These are phyloP conservation scores for Saccharum spontaneum DNA, from an alignment of 176 grass and related monocot species.

Conservation along the genomic window DNA sequence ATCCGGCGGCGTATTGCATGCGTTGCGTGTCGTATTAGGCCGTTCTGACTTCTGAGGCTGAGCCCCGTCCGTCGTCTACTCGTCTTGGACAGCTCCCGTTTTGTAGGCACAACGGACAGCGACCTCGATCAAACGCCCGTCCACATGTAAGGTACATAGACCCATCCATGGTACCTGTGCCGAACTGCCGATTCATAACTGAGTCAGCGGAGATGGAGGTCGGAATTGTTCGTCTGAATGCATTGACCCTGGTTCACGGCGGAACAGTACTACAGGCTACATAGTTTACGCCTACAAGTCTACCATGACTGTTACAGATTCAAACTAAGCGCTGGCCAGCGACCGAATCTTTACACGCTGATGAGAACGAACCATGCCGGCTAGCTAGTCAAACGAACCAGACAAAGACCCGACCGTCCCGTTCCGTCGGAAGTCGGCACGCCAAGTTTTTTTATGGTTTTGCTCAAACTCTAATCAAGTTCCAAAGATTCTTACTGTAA, in stretches of 20 bases:
- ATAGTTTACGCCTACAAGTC: neutral
- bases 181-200: neutral
- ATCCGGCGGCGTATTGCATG: neutral
- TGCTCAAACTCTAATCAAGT: neutral
- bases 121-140: neutral
- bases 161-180: too few relatives aligned
- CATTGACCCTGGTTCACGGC: neutral
- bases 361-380: too few relatives aligned
- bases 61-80: too few relatives aligned
- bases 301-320: neutral
- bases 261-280: neutral
- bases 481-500: neutral
- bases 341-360: too few relatives aligned
- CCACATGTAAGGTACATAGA: neutral
- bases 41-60: neutral
- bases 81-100: neutral
- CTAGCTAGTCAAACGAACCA: neutral
- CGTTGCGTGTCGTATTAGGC: neutral
- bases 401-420: neutral
- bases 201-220: neutral
- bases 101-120: neutral
- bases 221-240: constrained; percentile 6
- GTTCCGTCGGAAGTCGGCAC: neutral
- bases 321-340: neutral
- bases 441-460: neutral